phyloP scores from a whole-genome alignment of 2,329 filamentous ascomycete genomes.

The Fusarium anguioides region DNA sequence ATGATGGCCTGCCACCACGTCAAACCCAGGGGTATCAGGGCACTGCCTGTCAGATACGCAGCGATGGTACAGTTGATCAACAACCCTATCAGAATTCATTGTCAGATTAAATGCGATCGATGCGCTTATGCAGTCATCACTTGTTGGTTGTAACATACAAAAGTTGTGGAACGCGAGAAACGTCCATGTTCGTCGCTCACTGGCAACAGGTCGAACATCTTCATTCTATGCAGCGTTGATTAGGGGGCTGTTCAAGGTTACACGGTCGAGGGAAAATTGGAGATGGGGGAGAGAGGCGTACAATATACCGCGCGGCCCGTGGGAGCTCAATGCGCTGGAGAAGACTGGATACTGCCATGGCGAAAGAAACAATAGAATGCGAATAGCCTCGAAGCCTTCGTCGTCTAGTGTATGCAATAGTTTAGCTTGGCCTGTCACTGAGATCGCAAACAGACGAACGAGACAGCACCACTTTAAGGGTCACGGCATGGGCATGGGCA shows the following conservation, averaged over 20 bases:
- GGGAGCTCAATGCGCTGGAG: conserved; percentile 46
- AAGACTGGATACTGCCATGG: conserved; percentile 42
- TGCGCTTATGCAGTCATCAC: neutral
- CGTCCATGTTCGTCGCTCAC: conserved; percentile 56
- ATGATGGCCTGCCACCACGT: conserved; percentile 58
- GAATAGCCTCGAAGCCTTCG: conserved; percentile 17
- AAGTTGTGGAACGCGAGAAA: conserved; percentile 57
- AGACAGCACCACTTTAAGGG: neutral
- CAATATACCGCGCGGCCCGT: conserved; percentile 50
- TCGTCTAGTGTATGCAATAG: conserved; percentile 16
- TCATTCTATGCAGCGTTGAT: conserved; percentile 53
- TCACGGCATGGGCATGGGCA: neutral
- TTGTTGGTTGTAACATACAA: conserved; percentile 47
- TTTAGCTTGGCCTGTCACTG: neutral
- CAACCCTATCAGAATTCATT: conserved; percentile 50
- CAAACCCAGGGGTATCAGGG: conserved; percentile 55
- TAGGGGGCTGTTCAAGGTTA: neutral
- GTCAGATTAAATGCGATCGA: conserved; percentile 3
- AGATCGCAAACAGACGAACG: neutral
- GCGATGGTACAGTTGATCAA: conserved; percentile 59
- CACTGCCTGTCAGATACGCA: conserved; percentile 55
- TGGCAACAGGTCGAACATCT: conserved; percentile 61
- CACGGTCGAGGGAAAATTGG: neutral
- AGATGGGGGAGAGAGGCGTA: conserved; percentile 28
- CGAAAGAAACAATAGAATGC: neutral